These are phyloP conservation scores for Aulographum hederae DNA, from an alignment of 2,329 filamentous ascomycete species.

Conservation along the genomic window DNA sequence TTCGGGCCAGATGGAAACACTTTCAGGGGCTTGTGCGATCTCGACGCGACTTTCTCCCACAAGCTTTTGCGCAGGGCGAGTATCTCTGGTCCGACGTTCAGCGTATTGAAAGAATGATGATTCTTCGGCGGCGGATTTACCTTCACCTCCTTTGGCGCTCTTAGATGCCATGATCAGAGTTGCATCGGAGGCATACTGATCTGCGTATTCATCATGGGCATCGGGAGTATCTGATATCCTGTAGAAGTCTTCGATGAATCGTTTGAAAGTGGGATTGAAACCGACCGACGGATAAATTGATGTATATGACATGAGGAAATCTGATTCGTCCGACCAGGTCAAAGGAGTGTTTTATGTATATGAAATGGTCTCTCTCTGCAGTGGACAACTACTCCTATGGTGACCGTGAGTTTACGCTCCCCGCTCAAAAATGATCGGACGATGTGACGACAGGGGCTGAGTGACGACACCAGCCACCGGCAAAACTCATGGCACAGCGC, in stretches of 20 bases:
- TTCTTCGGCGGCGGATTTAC: constrained; percentile 12
- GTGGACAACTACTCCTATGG: no score
- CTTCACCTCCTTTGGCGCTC: constrained; percentile 23
- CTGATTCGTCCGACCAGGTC: no score
- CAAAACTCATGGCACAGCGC: no score
- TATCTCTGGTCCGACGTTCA: constrained; percentile 23
- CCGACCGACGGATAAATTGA: constrained; percentile 1
- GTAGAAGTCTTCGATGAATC: constrained; percentile 29
- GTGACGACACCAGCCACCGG: no score
- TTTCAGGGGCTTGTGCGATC: constrained; percentile 27
- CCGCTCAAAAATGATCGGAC: no score
- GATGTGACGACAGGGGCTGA: no score
- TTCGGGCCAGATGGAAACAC: constrained; percentile 31
- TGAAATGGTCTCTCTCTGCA: no score
- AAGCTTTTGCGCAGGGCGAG: constrained; percentile 30
- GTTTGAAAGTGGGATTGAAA: constrained; percentile 22
- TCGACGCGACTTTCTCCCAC: constrained; percentile 32
- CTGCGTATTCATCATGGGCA: constrained; percentile 29
- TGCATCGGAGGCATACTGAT: constrained; percentile 29
- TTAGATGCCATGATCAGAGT: constrained; percentile 34
- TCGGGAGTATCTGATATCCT: constrained; percentile 26
- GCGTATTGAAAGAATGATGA: constrained; percentile 1
- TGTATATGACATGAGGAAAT: not conserved
- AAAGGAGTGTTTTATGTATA: no score
- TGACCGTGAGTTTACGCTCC: no score